Evolutionary conservation across 2,329 filamentous ascomycete genomes (phyloP), one percentile per base, ranked within the genome.

Genomic region (Fusarium subglutinans): DNA sequence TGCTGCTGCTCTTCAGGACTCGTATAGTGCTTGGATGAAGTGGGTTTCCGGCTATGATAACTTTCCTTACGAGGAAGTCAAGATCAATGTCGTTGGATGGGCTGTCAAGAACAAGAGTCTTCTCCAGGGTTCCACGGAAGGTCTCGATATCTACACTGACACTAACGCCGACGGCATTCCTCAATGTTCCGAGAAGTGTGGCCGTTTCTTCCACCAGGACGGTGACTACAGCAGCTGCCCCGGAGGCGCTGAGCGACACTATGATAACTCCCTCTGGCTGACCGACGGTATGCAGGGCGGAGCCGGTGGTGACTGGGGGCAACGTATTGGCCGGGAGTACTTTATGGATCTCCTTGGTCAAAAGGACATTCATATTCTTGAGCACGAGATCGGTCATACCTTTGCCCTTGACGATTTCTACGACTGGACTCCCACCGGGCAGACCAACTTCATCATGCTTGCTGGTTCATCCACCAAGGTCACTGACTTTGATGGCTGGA

Each of bases 401-500:
- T 83, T 82, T 69, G 83, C 81, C 18, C 81, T 85, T 9, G 83
- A 84, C 51, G 83, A 86, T 66, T 85, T 76, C 63, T 76, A 76
- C 14, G 83, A 86, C 76, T 86, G 84, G 84, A 84, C 81, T 26
- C 84, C 85, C 1, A 79, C 79, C 11, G 84, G 84, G 11, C 72
- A 83, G 38, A 74, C 76, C 13, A 83, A 79, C 74, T 87, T 86
- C 77, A 80, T 86, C 70, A 86, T 87, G 85, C 74, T 82, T 50
- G 84, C 85, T 54, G 85, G 85, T 8, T 82, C 82, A 51, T 78
- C 85, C 3, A 78, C 74, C 26, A 66, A 80, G 53, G 80, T 87
- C 26, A 87, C 85, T 6, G 84, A 87, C 47, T 87, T 87, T 55
- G 85, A 87, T 59, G 84, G 83, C 26, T 87, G 85, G 85, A 87